Evolutionary conservation across 441 rosid genomes (phyloP).

Genomic region (Populus tomentosa): DNA sequence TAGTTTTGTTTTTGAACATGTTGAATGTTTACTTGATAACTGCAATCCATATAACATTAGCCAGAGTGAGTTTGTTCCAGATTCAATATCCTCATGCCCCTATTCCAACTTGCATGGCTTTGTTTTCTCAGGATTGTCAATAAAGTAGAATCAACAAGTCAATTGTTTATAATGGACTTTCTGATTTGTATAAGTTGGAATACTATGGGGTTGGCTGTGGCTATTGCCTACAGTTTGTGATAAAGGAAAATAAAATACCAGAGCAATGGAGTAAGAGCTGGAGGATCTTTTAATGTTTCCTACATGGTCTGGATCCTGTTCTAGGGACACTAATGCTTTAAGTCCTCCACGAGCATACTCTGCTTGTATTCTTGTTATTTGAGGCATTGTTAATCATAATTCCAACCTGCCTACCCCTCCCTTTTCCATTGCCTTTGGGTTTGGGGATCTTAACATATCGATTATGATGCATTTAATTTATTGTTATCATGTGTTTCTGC

Average conservation of each 20-base stretch:
- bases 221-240: neutral
- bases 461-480: neutral
- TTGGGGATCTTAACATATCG: neutral
- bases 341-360: neutral
- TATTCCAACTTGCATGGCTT: slow-evolving; percentile 2
- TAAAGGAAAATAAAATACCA: neutral
- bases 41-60: neutral
- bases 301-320: neutral
- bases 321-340: neutral
- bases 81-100: neutral
- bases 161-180: neutral
- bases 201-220: neutral
- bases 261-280: neutral
- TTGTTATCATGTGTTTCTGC: slow-evolving; percentile 16
- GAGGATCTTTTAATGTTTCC: neutral
- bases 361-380: neutral
- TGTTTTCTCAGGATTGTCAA: neutral
- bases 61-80: neutral
- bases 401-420: neutral
- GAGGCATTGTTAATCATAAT: neutral
- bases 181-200: neutral
- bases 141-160: neutral
- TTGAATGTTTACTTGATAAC: neutral
- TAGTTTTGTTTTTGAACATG: neutral
- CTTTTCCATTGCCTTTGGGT: neutral